These are phyloP conservation scores for Colletotrichum lentis DNA, from an alignment of 2,329 filamentous ascomycete genomes.

Conservation along the genomic window DNA sequence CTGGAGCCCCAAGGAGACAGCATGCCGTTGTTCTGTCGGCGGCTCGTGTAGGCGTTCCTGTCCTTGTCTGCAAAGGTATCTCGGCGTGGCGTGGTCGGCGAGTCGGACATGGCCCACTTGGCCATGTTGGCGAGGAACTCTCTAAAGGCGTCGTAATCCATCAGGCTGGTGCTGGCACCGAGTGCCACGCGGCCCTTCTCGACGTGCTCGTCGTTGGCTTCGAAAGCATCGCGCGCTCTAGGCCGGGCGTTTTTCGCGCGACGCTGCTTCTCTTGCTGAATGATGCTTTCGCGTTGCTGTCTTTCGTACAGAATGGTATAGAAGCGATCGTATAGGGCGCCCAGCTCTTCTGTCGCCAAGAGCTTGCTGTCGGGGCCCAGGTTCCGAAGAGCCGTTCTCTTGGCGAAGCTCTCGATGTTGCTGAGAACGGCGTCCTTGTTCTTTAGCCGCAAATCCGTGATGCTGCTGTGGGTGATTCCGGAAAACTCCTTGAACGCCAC, in stretches of 20 bases:
- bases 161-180: slow-evolving; percentile 86
- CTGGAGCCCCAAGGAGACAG: slow-evolving; percentile 64
- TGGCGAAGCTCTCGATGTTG: slow-evolving; percentile 97
- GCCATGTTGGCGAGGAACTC: slow-evolving; percentile 91
- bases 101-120: slow-evolving; percentile 92
- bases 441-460: slow-evolving; percentile 86
- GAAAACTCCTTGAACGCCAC: slow-evolving; percentile 99
- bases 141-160: slow-evolving; percentile 97
- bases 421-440: slow-evolving; percentile 95
- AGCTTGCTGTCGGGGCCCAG: slow-evolving; percentile 95
- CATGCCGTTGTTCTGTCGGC: slow-evolving; percentile 29
- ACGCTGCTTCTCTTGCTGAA: slow-evolving; percentile 78
- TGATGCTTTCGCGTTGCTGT: slow-evolving; percentile 80
- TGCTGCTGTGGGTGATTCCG: slow-evolving; percentile 90
- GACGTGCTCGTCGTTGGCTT: slow-evolving; percentile 58
- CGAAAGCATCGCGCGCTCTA: slow-evolving; percentile 52
- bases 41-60: slow-evolving; percentile 55
- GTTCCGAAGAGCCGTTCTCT: slow-evolving; percentile 94
- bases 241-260: slow-evolving; percentile 68
- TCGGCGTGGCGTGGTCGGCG: slow-evolving; percentile 67
- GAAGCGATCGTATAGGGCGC: slow-evolving; percentile 91
- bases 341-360: slow-evolving; percentile 83
- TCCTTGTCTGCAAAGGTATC: slow-evolving; percentile 60
- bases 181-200: slow-evolving; percentile 89
- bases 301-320: slow-evolving; percentile 92